Evolutionary conservation across 768 basidiomycete genomes (phyloP), one percentile per base, ranked within the genome.

Genomic region (Amanita fuliginea): DNA sequence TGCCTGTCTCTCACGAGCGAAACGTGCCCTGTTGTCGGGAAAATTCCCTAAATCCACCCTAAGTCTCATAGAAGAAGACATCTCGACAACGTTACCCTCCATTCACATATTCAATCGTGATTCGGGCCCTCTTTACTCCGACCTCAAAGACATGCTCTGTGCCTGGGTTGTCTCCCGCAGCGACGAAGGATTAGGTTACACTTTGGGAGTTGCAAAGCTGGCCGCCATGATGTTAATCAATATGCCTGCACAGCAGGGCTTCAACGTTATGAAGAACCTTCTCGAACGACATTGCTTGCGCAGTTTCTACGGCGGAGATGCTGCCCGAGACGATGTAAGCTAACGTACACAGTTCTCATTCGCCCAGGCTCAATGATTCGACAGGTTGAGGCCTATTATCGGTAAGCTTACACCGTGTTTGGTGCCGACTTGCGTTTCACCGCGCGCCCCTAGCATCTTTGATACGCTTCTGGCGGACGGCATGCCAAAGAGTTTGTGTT

Each of bases 321-420:
- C 69, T 10, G 62, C 81, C 1, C 80, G 78, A 57, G 86, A 88
- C 47, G 91, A 94, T 62, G 91, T 93, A 65, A 71, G 82, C 42
- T 43, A 28, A 47, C 46, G 36, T 26, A 21, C 51, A 52, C 49
- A 42, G 8, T 14, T 35, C 4, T 47, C 6, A 40, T 13, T 43
- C 49, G 51, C 33, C 49, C 36, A 40, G 49, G 28, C 60, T 63
- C 48, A 66, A 49, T 62, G 21, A 62, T 59, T 48, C 48, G 18
- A 50, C 62, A 92, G 91, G 80, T 88, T 46, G 90, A 93, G 63
- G 91, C 87, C 4, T 94, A 94, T 64, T 92, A 89, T 66, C 79
- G 91, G 88, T 90, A 58, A 60, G 47, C 52, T 53, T 37, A 42
- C 40, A 32, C 19, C 54, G 48, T 30, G 9, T n/a, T 52, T 4